Conservation (phyloP, 345 rosid genomes). For the Arabis alpina region DNA sequence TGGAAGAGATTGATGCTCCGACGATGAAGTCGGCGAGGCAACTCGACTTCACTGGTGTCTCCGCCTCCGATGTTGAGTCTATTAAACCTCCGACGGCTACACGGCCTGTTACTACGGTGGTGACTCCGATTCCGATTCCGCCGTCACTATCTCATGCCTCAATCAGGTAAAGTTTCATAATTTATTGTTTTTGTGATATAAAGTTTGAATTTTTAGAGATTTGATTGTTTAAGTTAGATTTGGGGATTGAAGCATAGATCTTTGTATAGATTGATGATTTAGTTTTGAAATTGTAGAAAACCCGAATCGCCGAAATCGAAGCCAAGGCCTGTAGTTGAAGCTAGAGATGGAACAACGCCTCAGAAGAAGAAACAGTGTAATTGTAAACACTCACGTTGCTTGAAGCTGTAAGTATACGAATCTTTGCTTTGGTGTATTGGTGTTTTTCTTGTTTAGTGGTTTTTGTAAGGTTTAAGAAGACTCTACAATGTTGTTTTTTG, state of each 20-base stretch:
- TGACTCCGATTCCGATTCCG: slow-evolving; percentile 35
- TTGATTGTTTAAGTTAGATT: not conserved
- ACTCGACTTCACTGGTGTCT: slow-evolving; percentile 77
- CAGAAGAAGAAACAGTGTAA: slow-evolving; percentile 96
- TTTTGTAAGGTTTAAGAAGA: no score
- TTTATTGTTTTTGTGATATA: not conserved
- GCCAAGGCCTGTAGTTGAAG: slow-evolving; percentile 63
- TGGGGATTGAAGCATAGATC: slow-evolving; percentile 17
- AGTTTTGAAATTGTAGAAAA: slow-evolving; percentile 50
- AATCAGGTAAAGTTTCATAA: slow-evolving; percentile 48
- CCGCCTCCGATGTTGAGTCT: slow-evolving; percentile 46
- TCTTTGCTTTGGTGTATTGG: no score
- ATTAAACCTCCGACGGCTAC: slow-evolving; percentile 31
- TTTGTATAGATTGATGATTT: not conserved
- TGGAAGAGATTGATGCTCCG: slow-evolving; percentile 45
- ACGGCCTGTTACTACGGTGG: slow-evolving; percentile 12
- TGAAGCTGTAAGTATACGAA: slow-evolving; percentile 79
- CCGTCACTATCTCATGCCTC: slow-evolving; percentile 40
- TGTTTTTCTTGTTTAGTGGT: no score
- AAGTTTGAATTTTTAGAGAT: slow-evolving; percentile 23
- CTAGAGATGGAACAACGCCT: slow-evolving; percentile 89
- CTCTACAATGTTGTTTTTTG: slow-evolving; percentile 33
- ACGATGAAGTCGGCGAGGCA: slow-evolving; percentile 78
- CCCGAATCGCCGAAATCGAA: slow-evolving; percentile 85
- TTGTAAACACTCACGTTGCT: slow-evolving; percentile 96